Evolutionary conservation across 768 basidiomycete species (phyloP), one percentile per base, ranked within the genome.

Genomic region (Naganishia randhawae): DNA sequence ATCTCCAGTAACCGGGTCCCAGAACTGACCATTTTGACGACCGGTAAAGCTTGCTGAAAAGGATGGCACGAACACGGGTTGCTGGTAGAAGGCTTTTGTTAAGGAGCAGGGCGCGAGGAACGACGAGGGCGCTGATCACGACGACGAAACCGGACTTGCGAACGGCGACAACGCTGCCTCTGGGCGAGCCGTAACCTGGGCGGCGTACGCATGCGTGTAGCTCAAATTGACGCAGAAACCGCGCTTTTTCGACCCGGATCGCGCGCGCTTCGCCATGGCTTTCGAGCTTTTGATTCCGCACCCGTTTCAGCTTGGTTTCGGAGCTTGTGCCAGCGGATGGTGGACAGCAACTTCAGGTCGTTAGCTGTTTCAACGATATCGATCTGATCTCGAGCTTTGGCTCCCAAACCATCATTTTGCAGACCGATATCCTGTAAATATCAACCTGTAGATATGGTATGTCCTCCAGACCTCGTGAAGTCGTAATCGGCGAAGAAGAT

Each of bases 361-460:
- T 39, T 25, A 25, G 22, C 27, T 42, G n/a, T 35, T 25, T 19
- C 37, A n/a, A n/a, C n/a, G 2, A 61, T 61, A 27, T 22, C n/a
- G 31, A 14, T 10, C 6, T 16, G 35, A 10, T 3, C 8, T 9
- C 2, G 22, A 61, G 6, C 25, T 27, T 6, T 50, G n/a, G 22
- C 32, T 41, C 35, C 37, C 16, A 45, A 29, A 42, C 66, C 72
- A 72, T 72, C 73, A 73, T 76, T 75, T 75, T 75, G 74, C 74
- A 74, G 75, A 73, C 64, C 69, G 57, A 67, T 72, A 71, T 69
- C 69, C 50, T 68, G 45, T 55, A 71, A 64, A 72, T 67, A 55
- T 71, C 68, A 71, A 63, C 68, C 73, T 77, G 76, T 75, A 75
- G 74, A 75, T 66, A 75, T 74, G 74, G 74, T 75, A 71, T 69